Percentiles rank a stretch among this genome's conserved stretches.
phyloP scores from a whole-genome alignment of 129 eudicot genomes.

The Flaveria robusta region DNA sequence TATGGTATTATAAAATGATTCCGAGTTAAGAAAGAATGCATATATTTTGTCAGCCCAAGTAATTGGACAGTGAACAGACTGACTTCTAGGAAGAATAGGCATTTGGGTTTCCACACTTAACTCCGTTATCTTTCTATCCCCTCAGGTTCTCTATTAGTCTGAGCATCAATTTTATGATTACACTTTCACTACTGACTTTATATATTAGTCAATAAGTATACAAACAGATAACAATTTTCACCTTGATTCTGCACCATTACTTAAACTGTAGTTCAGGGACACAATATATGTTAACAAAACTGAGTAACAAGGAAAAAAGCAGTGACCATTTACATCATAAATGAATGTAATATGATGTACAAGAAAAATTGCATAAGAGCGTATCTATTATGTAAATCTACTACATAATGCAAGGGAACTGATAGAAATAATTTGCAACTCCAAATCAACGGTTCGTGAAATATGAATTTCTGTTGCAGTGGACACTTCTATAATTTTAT shows the following conservation, averaged over 20 bases:
- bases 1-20: not conserved
- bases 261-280: not conserved
- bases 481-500: not conserved
- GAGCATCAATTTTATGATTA: not conserved
- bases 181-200: slow-evolving; percentile 10
- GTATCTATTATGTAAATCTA: not conserved
- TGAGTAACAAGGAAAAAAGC: not conserved
- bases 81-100: not conserved
- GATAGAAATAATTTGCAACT: not conserved
- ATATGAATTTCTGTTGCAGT: not conserved
- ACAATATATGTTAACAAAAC: not conserved
- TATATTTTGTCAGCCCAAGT: not conserved
- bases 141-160: not conserved
- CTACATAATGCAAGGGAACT: not conserved
- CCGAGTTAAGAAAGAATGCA: not conserved
- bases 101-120: not conserved
- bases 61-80: not conserved
- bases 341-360: slow-evolving; percentile 13
- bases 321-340: not conserved
- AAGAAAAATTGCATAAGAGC: not conserved
- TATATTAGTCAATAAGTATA: not conserved
- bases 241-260: slow-evolving; percentile 1
- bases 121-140: not conserved
- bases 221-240: not conserved
- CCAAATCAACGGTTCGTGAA: not conserved